A percentile compares a stretch with the other conserved stretches of the same genome.
phyloP scores from a whole-genome alignment of 2,329 filamentous ascomycete genomes.

The Exophiala viscosa region DNA sequence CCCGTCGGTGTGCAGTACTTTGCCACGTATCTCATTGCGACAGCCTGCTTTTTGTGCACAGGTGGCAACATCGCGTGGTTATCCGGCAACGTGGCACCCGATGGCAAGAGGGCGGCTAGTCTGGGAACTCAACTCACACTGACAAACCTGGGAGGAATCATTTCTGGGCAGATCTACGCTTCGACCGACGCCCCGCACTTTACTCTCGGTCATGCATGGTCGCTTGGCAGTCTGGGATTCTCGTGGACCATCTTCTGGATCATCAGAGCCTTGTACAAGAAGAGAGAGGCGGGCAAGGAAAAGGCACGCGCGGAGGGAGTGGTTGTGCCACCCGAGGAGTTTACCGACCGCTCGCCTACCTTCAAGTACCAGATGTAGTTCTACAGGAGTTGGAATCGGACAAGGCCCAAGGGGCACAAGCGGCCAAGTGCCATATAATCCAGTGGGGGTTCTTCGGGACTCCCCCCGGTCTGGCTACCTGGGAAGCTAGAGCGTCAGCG shows the following conservation, averaged over 20 bases:
- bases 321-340: conserved; percentile 15
- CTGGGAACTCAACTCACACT: conserved; percentile 33
- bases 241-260: conserved; percentile 18
- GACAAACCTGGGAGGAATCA: conserved; percentile 40
- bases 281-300: conserved; percentile 12
- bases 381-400: too few species aligned
- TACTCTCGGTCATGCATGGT: conserved; percentile 21
- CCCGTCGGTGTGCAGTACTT: conserved; percentile 31
- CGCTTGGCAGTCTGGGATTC: conserved; percentile 16
- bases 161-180: conserved; percentile 35
- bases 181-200: conserved; percentile 19
- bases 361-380: conserved; percentile 24
- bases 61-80: conserved; percentile 32
- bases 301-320: conserved; percentile 14
- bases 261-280: conserved; percentile 15
- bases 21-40: conserved; percentile 30
- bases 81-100: conserved; percentile 32
- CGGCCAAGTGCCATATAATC: too few species aligned
- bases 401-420: too few species aligned
- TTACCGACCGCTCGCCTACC: conserved; percentile 20
- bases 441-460: too few species aligned
- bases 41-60: conserved; percentile 34
- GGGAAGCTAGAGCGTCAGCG: too few species aligned
- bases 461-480: too few species aligned
- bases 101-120: conserved; percentile 32